Evolutionary conservation across 192 early-diverging fungal genomes (phyloP).

Genomic region (Rhizoclosmatium sp.): DNA sequence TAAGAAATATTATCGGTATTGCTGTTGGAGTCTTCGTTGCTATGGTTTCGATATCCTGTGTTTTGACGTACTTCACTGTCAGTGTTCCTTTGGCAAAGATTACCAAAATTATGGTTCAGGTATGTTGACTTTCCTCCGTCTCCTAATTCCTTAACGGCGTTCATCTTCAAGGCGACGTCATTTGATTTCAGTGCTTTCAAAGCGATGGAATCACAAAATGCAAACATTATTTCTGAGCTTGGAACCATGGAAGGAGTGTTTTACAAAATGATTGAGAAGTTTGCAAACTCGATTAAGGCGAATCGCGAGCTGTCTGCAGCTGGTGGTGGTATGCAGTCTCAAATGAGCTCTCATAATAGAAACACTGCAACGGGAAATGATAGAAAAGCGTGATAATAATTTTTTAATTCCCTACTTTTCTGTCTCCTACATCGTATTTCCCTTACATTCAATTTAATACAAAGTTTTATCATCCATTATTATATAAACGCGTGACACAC

Average conservation of each 20-base stretch:
- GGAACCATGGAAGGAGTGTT: not conserved
- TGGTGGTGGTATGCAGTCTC: not conserved
- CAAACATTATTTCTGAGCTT: not conserved
- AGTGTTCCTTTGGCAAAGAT: constrained; percentile 1
- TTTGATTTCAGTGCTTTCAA: constrained; percentile 4
- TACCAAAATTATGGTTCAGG: constrained; percentile 11
- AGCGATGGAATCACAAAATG: not conserved
- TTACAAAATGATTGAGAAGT: not conserved
- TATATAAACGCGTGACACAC: not conserved
- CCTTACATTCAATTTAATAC: not conserved
- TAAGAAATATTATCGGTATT: not conserved
- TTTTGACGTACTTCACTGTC: constrained; percentile 1
- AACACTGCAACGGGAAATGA: not conserved
- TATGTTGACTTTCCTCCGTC: not conserved
- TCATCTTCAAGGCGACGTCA: not conserved
- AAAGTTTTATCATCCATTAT: not conserved
- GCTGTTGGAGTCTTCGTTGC: not conserved
- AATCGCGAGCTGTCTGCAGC: not conserved
- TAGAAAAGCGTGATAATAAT: not conserved
- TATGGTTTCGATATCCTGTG: not conserved
- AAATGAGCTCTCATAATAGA: not conserved
- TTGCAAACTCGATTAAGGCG: not conserved
- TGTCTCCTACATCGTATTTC: not conserved
- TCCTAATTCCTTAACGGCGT: not conserved
- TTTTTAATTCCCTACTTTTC: not conserved